These are phyloP conservation scores for Tolypocladium amazonense DNA, from an alignment of 2,329 filamentous ascomycete genomes.

Conservation along the genomic window DNA sequence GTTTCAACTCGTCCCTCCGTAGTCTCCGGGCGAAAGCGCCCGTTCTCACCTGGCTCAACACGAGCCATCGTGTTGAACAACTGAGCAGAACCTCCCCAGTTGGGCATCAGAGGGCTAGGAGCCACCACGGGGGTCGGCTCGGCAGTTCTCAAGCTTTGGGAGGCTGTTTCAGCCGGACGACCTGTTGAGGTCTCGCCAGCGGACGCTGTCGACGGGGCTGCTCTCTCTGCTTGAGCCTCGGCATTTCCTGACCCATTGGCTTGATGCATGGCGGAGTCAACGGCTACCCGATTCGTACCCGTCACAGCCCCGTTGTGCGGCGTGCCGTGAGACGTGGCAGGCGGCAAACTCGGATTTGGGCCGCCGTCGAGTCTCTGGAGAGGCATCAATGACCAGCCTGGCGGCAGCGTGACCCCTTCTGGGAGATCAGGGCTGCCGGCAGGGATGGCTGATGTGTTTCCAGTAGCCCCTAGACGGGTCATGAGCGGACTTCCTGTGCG, in stretches of 20 bases:
- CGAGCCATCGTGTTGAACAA: constrained; percentile 28
- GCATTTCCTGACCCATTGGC: neutral
- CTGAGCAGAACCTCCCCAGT: constrained; percentile 40
- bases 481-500: constrained; percentile 30
- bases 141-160: constrained; percentile 1
- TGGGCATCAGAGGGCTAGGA: constrained; percentile 36
- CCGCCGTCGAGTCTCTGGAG: constrained; percentile 42
- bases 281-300: constrained; percentile 4
- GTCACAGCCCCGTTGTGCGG: constrained; percentile 7
- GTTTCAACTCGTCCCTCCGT: constrained; percentile 2
- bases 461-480: constrained; percentile 34
- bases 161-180: neutral
- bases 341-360: constrained; percentile 11
- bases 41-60: constrained; percentile 11
- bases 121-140: constrained; percentile 28
- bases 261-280: neutral
- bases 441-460: constrained; percentile 40
- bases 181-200: neutral
- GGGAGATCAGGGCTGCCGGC: constrained; percentile 52
- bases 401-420: constrained; percentile 51
- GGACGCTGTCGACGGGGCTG: neutral
- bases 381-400: constrained; percentile 55
- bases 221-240: neutral
- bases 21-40: constrained; percentile 3
- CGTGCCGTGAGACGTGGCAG: constrained; percentile 11